A percentile compares a stretch with the other conserved stretches of the same genome.
Evolutionary conservation across 768 basidiomycete genomes (phyloP).

Genomic region (Lactarius evosmus): DNA sequence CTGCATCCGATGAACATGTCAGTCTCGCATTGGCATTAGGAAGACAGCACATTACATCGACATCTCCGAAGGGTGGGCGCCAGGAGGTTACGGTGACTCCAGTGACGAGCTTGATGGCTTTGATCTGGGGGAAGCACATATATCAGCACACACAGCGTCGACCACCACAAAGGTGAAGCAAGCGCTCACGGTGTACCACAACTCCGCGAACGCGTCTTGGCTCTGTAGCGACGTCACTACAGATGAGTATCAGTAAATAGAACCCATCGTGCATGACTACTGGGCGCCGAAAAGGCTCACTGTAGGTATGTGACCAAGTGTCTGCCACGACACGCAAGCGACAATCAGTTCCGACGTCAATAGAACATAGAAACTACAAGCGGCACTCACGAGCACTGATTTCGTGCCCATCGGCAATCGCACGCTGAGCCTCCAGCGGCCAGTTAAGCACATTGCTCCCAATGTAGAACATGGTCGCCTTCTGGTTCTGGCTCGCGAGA

Average conservation of each 20-base stretch:
- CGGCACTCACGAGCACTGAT: conserved; percentile 49
- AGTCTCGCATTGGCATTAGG: neutral
- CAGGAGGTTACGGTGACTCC: conserved; percentile 61
- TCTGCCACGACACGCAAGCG: conserved; percentile 28
- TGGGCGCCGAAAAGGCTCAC: conserved; percentile 9
- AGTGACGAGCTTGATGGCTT: conserved; percentile 52
- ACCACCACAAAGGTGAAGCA: neutral
- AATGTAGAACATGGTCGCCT: conserved; percentile 63
- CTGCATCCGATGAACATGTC: conserved; percentile 1
- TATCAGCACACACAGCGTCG: neutral
- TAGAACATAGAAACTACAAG: neutral
- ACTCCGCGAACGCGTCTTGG: conserved; percentile 68
- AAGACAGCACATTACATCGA: conserved; percentile 40
- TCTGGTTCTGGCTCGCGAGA: conserved; percentile 50
- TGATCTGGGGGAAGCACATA: conserved; percentile 34
- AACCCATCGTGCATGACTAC: neutral
- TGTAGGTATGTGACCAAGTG: conserved; percentile 56
- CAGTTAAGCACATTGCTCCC: conserved; percentile 56
- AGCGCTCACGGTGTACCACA: conserved; percentile 60
- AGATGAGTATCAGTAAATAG: neutral
- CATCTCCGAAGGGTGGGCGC: conserved; percentile 61
- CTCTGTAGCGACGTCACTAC: conserved; percentile 60
- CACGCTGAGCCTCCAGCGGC: conserved; percentile 56
- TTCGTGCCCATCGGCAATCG: conserved; percentile 55
- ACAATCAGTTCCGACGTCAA: neutral